Conservation (phyloP, 2,329 filamentous ascomycete genomes). For the Fusarium keratoplasticum region DNA sequence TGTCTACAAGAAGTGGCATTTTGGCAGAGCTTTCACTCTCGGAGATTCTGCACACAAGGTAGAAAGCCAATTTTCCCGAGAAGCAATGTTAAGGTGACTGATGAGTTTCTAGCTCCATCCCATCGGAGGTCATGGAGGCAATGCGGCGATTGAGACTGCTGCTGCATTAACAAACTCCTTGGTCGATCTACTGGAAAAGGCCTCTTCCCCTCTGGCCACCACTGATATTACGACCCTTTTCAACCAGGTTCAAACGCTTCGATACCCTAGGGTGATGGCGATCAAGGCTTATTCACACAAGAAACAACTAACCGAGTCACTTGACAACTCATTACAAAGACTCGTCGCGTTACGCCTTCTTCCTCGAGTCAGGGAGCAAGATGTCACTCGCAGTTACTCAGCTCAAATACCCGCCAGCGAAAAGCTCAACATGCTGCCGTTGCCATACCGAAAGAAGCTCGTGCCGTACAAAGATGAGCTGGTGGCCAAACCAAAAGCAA, state of each 20-base stretch:
- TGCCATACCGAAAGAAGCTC: background rate
- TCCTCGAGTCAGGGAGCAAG: background rate
- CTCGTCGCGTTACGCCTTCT: background rate
- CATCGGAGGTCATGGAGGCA: slow-evolving; percentile 14
- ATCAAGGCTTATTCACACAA: slow-evolving; percentile 7
- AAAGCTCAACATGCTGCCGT: slow-evolving; percentile 1
- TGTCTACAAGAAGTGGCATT: slow-evolving; percentile 54
- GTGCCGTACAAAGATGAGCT: background rate
- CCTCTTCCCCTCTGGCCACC: background rate
- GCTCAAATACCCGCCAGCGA: slow-evolving; percentile 1
- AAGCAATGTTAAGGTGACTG: background rate
- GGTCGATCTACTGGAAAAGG: background rate
- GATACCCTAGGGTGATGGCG: background rate
- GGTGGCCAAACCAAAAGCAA: background rate
- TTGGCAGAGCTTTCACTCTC: slow-evolving; percentile 52
- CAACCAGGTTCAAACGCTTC: background rate
- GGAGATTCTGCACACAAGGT: slow-evolving; percentile 58
- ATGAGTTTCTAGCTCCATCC: slow-evolving; percentile 2
- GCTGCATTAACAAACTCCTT: slow-evolving; percentile 9
- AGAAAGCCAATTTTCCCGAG: background rate
- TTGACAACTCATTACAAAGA: background rate
- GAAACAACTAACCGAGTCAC: slow-evolving; percentile 8
- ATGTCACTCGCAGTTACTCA: slow-evolving; percentile 4
- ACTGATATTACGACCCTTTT: background rate
- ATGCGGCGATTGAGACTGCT: slow-evolving; percentile 19